These are phyloP conservation scores for Thymus mandschuricus DNA, from an alignment of 257 asterid genomes.

Conservation along the genomic window DNA sequence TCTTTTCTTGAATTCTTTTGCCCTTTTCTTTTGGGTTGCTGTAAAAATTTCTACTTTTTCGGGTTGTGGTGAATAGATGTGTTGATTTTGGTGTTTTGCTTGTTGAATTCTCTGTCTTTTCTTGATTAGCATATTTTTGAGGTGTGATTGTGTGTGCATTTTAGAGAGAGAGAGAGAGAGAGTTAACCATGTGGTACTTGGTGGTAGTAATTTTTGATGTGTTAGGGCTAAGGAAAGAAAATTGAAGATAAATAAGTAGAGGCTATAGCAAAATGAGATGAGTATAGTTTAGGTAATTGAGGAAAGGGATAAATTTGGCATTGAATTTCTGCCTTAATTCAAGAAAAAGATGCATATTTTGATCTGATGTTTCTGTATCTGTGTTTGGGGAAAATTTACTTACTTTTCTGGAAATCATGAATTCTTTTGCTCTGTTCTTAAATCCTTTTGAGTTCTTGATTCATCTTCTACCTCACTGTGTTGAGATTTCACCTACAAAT, in stretches of 20 bases:
- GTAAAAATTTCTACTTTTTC: conserved; percentile 24
- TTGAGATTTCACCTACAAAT: background rate
- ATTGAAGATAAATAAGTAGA: background rate
- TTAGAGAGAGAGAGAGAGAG: background rate
- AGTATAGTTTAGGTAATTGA: background rate
- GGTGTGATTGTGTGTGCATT: background rate
- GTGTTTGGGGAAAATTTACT: too few species aligned
- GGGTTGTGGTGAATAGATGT: conserved; percentile 13
- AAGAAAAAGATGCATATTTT: background rate
- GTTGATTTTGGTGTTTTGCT: background rate
- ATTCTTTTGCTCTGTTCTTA: too few species aligned
- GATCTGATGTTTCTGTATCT: background rate
- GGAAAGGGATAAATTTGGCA: background rate
- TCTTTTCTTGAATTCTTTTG: background rate
- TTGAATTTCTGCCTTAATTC: background rate
- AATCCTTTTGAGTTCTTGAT: too few species aligned
- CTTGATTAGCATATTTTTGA: conserved; percentile 9
- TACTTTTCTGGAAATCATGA: too few species aligned
- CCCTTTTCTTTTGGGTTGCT: background rate
- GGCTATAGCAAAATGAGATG: conserved; percentile 1
- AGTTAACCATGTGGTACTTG: background rate
- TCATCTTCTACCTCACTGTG: background rate
- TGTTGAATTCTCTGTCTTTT: background rate
- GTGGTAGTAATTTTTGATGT: background rate
- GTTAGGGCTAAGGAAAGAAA: conserved; percentile 11